Conservation (phyloP, 441 rosid genomes). For the Geranium incanum region DNA sequence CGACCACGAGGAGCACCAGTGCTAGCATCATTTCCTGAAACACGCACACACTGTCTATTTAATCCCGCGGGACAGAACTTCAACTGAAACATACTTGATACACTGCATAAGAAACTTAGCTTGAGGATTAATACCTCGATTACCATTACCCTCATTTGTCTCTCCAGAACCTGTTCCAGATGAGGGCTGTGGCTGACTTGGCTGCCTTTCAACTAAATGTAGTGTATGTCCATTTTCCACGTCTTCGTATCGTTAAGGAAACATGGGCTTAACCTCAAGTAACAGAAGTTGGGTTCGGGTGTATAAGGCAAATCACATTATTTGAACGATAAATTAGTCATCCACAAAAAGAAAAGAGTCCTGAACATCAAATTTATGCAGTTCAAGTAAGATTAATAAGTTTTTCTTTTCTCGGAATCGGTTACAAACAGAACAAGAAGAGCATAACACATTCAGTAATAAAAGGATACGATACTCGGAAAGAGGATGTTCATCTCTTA, state of each 20-base stretch:
- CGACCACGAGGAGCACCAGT: conserved; percentile 52
- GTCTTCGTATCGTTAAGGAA: conserved; percentile 57
- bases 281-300: neutral
- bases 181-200: conserved; percentile 47
- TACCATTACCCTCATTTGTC: conserved; percentile 39
- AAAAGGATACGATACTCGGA: conserved; percentile 88
- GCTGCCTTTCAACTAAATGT: conserved; percentile 85
- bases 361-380: neutral
- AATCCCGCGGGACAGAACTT: neutral
- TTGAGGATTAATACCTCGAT: conserved; percentile 34
- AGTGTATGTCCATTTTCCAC: conserved; percentile 91
- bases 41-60: neutral
- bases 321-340: neutral
- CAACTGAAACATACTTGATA: conserved; percentile 8
- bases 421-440: neutral
- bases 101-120: conserved; percentile 18
- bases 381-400: neutral
- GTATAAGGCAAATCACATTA: neutral
- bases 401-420: neutral
- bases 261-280: neutral
- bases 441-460: neutral
- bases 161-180: conserved; percentile 49
- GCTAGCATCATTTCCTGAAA: conserved; percentile 44
- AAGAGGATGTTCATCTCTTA: conserved; percentile 83
- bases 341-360: neutral